Evolutionary conservation across 352 stramenopile species (phyloP).

Genomic region (Phytophthora fragariae): DNA sequence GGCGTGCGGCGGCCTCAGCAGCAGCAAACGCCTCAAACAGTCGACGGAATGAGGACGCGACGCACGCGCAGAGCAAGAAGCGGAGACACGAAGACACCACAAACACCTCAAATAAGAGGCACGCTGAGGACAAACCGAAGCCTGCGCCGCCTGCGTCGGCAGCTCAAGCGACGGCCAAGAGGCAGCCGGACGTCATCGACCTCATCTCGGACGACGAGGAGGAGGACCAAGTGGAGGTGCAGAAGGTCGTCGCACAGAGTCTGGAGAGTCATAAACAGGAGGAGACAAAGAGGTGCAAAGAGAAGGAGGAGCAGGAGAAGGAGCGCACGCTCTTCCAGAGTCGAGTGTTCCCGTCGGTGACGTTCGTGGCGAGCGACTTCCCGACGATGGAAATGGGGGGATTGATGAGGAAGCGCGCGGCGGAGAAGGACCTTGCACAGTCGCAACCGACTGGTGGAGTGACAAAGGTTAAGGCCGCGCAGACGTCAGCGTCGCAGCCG

Average conservation of each 20-base stretch:
- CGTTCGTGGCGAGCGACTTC: slow-evolving; percentile 47
- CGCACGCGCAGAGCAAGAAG: not conserved
- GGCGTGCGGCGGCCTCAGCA: not conserved
- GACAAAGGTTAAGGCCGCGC: not conserved
- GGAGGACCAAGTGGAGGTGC: slow-evolving; percentile 10
- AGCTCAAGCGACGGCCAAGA: not conserved
- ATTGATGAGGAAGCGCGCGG: slow-evolving; percentile 24
- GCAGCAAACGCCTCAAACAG: not conserved
- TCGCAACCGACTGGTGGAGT: not conserved
- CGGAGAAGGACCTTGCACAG: not conserved
- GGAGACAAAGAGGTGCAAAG: not conserved
- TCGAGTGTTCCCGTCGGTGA: slow-evolving; percentile 34
- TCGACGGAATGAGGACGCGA: not conserved
- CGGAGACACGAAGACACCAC: not conserved
- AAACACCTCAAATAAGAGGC: not conserved
- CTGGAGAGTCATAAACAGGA: not conserved
- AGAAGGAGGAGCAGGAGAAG: not conserved
- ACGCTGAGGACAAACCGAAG: not conserved
- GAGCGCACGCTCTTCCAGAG: slow-evolving; percentile 27
- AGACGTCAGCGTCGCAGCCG: not conserved
- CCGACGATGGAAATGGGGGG: slow-evolving; percentile 32
- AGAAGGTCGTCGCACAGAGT: slow-evolving; percentile 8
- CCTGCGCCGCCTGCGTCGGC: not conserved
- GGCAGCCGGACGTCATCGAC: slow-evolving; percentile 32
- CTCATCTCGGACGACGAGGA: slow-evolving; percentile 35